Evolutionary conservation across 73 alveolate genomes (phyloP), one percentile per base, ranked within the genome.

Genomic region (Symbiodinium pilosum): DNA sequence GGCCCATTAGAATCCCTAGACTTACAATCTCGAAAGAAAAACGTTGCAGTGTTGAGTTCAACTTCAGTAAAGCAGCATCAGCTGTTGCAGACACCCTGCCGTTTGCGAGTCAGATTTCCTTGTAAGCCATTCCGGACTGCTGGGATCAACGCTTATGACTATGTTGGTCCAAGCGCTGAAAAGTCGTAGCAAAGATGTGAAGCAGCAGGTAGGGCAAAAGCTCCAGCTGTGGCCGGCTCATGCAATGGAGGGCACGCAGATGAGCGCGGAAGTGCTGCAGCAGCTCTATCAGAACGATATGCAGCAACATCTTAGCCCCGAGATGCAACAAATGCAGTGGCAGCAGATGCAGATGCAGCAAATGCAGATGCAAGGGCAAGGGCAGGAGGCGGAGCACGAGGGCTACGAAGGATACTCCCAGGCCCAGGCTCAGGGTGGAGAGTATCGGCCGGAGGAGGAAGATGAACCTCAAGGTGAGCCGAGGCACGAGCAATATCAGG

Each of bases 321-420:
- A 77, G 47, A 83, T 56, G 43, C 44, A 56, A 42, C 95, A 75
- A 32, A 64, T 59, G 28, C 43, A 32, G 81, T 83, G 52, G 93
- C 81, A 51, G 41, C 94, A 86, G 44, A 44, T 51, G 94, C 41
- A 47, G 94, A 71, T 47, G 84, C 94, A 86, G 42, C 54, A 84
- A 84, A 83, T 52, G 93, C 81, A n/a, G 77, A 32, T 44, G 81
- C 81, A 68, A 12, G 43, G 16, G 47, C 32, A 20, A 9, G 75
- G 71, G 30, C 77, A 41, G 51, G 81, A 32, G 28, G 34, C 41
- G 20, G 38, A 28, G 36, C 21, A 24, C 5, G 24, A 3, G 2
- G 38, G 36, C 34, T 69, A 86, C 24, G 75, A 44, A 20, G 83
- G 36, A 32, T 44, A n/a, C n/a, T n/a, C n/a, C n/a, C n/a, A n/a